Evolutionary conservation across 257 asterid genomes (phyloP), one percentile per base, ranked within the genome.

Genomic region (Lithospermum erythrorhizon): DNA sequence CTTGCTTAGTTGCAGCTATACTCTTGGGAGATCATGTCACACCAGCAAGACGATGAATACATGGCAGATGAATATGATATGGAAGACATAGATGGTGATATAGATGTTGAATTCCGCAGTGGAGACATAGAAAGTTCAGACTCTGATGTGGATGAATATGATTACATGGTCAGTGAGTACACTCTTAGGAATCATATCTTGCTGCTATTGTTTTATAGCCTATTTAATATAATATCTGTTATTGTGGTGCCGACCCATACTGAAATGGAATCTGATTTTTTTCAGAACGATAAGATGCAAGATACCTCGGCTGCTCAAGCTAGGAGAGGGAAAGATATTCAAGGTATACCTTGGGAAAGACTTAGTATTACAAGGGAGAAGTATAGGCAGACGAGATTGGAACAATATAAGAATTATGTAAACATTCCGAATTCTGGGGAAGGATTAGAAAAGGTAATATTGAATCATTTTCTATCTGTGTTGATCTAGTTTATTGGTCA

Each of bases 331-430:
- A 87, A 75, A 86, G 96, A 90, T 76, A 87, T 90, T 61, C 95
- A 90, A 76, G 98, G 98, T 57, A 90, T 90, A 78, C 98, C 95
- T 21, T 90, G 98, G 98, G 89, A 85, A 57, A 77, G 85, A 63
- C 94, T 90, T 71, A 83, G 79, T 82, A 78, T 85, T 65, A 85
- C 91, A 61, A 83, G 96, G 65, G 94, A 85, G 74, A 85, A 76
- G 65, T 90, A 85, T 64, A 72, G 94, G 71, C 79, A 80, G 70
- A 83, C 91, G 51, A 90, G 98, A 75, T 68, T 83, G 70, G 91
- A 83, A 53, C 94, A 82, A 64, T 87, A 90, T 68, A 85, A 82
- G 73, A 90, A 90, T 70, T 87, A 87, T 63, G 95, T 85, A 51
- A 90, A 90, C 60, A 76, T 90, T 65, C 96, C 91, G 58, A 83